phyloP scores from a whole-genome alignment of 2,329 filamentous ascomycete genomes.

The Fusarium albosuccineum region DNA sequence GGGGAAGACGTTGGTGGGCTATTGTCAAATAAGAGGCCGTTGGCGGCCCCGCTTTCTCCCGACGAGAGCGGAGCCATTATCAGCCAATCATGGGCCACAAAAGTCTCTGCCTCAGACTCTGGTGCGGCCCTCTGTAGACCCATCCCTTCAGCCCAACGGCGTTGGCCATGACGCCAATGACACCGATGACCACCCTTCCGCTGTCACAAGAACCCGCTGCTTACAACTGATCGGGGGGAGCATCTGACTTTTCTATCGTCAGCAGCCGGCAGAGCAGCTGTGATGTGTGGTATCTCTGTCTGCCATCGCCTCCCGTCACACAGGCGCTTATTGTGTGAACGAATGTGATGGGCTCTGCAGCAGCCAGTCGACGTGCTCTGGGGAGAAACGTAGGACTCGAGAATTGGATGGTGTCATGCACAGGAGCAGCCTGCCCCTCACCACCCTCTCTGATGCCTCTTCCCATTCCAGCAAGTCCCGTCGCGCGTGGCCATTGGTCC shows the following conservation, averaged over 20 bases:
- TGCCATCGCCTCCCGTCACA: constrained; percentile 27
- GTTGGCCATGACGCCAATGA: constrained; percentile 23
- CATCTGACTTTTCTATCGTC: constrained; percentile 36
- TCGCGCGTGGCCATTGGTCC: constrained; percentile 27
- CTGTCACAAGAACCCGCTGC: constrained; percentile 33
- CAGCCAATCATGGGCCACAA: constrained; percentile 27
- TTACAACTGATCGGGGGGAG: constrained; percentile 27
- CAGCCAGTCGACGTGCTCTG: constrained; percentile 21
- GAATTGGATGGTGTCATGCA: constrained; percentile 48
- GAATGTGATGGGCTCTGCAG: constrained; percentile 36
- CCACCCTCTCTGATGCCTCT: constrained; percentile 31
- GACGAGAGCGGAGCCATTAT: constrained; percentile 22
- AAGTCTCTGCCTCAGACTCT: constrained; percentile 9
- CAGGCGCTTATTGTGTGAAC: constrained; percentile 36
- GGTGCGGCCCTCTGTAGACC: constrained; percentile 10
- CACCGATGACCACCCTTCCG: constrained; percentile 36
- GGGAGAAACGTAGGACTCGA: constrained; percentile 32
- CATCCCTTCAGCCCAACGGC: constrained; percentile 29
- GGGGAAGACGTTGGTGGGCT: constrained; percentile 29
- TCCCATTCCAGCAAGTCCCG: constrained; percentile 13
- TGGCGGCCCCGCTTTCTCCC: constrained; percentile 36
- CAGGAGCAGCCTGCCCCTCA: constrained; percentile 37
- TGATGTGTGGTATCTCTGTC: constrained; percentile 28
- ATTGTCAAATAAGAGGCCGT: constrained; percentile 39
- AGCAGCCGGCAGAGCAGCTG: constrained; percentile 9